Evolutionary conservation across 2,329 filamentous ascomycete genomes (phyloP), one percentile per base, ranked within the genome.

Genomic region (Colletotrichum salicis): DNA sequence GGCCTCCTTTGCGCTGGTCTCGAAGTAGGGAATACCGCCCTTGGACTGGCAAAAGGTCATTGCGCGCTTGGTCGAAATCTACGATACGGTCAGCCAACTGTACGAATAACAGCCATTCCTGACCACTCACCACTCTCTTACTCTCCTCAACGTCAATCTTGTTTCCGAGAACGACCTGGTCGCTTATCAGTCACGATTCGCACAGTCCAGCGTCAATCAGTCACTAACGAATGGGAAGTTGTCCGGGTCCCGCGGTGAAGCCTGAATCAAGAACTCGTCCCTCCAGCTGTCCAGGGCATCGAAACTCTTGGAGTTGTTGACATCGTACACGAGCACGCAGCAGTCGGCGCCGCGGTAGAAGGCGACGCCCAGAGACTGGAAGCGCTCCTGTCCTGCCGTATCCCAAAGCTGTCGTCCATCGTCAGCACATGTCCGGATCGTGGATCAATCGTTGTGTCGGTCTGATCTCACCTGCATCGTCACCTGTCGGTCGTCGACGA

Each of bases 291-390:
- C 96, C 72, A 99, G 90, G 15, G 96, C 97, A 82, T 99, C 96
- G 83, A 99, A 99, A 82, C 95, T 97, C 90, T 99, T 99, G 74
- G 95, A 93, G 83, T 98, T 98, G 87, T 99, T 99, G 83, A 99
- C 96, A 80, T 99, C 96, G 86, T 96, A 98, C 64, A 98, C 96
- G 66, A 99, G 88, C 71, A 98, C 96, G 82, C 96, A 98, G 89
- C 96, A 98, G 86, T 99, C 96, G 76, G 96, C 96, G 74, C 96
- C 96, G 74, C 96, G 91, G 86, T 99, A 99, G 85, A 99, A 99
- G 60, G 96, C 96, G 56, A 99, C 96, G 65, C 96, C 96, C 77
- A 99, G 88, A 48, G 95, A 98, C 84, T 99, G 96, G 84, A 99
- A 99, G 74, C 96, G 92, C 84, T 99, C 96, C 83, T 99, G 96